Evolutionary conservation across 257 asterid species (phyloP), one percentile per base, ranked within the genome.

Genomic region (Buddleja alternifolia): DNA sequence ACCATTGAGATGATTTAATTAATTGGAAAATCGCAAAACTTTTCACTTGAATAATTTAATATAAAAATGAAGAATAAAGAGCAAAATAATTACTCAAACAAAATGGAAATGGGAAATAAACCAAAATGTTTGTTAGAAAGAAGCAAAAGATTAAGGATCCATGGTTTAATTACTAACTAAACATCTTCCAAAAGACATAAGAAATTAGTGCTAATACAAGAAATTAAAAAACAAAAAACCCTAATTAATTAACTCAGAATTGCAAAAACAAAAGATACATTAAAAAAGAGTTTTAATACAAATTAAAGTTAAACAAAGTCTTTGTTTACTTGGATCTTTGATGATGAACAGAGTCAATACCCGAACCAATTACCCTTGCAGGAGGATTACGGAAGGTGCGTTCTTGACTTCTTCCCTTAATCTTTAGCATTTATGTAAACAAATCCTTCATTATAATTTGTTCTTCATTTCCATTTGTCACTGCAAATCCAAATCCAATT

Each of bases 301-400:
- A 21, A 42, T 47, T 9, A 20, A 41, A 8, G 8, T 12, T 23
- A 10, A n/a, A 20, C 15, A 60, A 75, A 80, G 75, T 62, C 37
- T 72, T 70, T 34, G 70, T 71, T 70, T 63, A 41, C 76, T 69
- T 19, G 8, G 7, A 44, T 48, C 46, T 44, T 6, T 60, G 37
- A 60, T 47, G 65, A 63, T 29, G 25, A 64, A 74, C 67, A 47
- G 77, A 87, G 89, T 87, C 95, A 87, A 87, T 87, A 80, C 89
- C 89, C 95, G 95, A 87, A 85, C 89, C 95, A 57, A 63, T 50
- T 48, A 77, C 79, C 85, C 85, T 87, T 69, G 81, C 86, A 45
- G 68, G 50, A 80, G 84, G 83, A 63, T 73, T 36, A 73, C 47
- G 15, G 32, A 20, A 73, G 83, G 82, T 75, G 73, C 86, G 83